Evolutionary conservation across 768 basidiomycete genomes (phyloP), one percentile per base, ranked within the genome.

Genomic region (Suillus occidentalis): DNA sequence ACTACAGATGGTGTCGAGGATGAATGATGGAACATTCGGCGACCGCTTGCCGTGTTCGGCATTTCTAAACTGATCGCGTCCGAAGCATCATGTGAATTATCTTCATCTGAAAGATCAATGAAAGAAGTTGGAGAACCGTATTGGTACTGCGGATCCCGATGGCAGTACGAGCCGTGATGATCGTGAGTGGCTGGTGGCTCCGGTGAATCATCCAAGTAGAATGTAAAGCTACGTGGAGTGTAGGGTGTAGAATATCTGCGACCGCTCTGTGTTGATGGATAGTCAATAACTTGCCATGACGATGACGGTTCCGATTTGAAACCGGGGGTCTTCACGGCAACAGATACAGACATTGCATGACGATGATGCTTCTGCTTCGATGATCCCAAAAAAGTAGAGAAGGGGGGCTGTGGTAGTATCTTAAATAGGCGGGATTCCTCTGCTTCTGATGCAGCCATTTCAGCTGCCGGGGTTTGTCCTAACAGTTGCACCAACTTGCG

Each of bases 401-500:
- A 62, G 34, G 75, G 65, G 22, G 72, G 68, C 14, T 75, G 59
- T 25, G 71, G 70, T 36, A 66, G 62, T 43, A 67, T 77, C 37
- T 67, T 77, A 8, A 59, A 61, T 28, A 22, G 4, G 12, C 70
- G 70, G 6, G 56, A 58, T 73, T 77, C 70, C 71, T 81, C 67
- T 4, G 22, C 6, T 14, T 75, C 63, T 68, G 75, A 36, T 1
- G 50, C 14, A 1, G 74, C 67, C 7, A 74, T 77, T 12, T 84
- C 83, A 5, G 80, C 77, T 6, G 78, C 82, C 4, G 89, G 90
- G 4, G 82, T 85, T 74, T 86, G 82, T 49, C 92, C 92, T 62
- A 94, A 88, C n/a, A 94, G 78, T 67, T 89, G 88, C n/a, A 89
- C 82, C 57, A 94, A 84, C 75, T 95, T 95, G 70, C 89, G 87